Evolutionary conservation across 1,139 yeast species (phyloP).

Genomic region (Yamadazyma taylorii): DNA sequence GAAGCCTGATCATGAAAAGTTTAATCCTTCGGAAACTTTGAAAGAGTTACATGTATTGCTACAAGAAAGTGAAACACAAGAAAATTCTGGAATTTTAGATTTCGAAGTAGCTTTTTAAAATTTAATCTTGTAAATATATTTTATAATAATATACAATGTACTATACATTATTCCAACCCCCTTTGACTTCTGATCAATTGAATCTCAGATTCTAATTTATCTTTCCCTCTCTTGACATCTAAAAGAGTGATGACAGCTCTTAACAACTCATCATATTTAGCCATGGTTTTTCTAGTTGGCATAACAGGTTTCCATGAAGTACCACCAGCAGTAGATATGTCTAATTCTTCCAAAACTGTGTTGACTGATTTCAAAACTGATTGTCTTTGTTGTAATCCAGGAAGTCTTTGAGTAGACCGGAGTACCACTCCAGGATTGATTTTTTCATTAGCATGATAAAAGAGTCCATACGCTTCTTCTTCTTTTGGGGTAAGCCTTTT

Average conservation of each 20-base stretch:
- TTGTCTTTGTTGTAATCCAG: slow-evolving; percentile 49
- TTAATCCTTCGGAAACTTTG: slow-evolving; percentile 7
- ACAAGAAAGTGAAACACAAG: neutral
- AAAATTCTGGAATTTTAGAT: slow-evolving; percentile 1
- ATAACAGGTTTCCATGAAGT: slow-evolving; percentile 70
- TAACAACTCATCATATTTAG: slow-evolving; percentile 75
- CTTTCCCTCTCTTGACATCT: slow-evolving; percentile 84
- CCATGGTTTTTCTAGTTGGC: slow-evolving; percentile 82
- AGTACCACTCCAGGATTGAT: slow-evolving; percentile 76
- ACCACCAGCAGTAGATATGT: slow-evolving; percentile 61
- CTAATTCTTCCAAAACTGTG: slow-evolving; percentile 75
- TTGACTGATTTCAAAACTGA: slow-evolving; percentile 76
- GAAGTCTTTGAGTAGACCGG: slow-evolving; percentile 61
- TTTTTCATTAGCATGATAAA: slow-evolving; percentile 73
- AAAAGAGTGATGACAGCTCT: slow-evolving; percentile 71
- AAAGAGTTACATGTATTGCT: slow-evolving; percentile 7
- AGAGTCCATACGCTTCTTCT: slow-evolving; percentile 82
- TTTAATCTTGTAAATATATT: slow-evolving; percentile 2
- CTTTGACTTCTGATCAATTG: slow-evolving; percentile 55
- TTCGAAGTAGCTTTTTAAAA: slow-evolving; percentile 10
- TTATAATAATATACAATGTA: slow-evolving; percentile 1
- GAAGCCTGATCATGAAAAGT: slow-evolving; percentile 13
- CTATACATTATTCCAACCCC: slow-evolving; percentile 20
- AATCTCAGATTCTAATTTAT: slow-evolving; percentile 81
- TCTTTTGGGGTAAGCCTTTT: slow-evolving; percentile 72